These are phyloP conservation scores for Hypomontagnella submonticulosa DNA, from an alignment of 495 filamentous ascomycete species.

Conservation along the genomic window DNA sequence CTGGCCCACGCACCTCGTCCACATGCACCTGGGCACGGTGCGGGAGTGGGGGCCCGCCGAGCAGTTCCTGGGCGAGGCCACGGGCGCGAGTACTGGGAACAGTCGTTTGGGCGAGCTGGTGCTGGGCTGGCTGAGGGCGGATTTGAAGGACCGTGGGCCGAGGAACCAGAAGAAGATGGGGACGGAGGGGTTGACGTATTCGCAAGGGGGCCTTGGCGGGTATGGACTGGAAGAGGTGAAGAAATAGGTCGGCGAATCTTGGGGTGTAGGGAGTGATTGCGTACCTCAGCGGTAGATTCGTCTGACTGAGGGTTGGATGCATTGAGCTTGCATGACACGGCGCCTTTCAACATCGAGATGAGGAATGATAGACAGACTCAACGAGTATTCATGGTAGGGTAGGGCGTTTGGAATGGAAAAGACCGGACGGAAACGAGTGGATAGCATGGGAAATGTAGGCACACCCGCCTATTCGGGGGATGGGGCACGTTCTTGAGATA, in stretches of 20 bases:
- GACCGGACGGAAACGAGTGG: constrained; percentile 14
- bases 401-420: constrained; percentile 31
- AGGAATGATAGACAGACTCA: constrained; percentile 1
- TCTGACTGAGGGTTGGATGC: constrained; percentile 33
- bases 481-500: constrained; percentile 34
- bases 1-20: constrained; percentile 95
- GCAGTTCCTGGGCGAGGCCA: constrained; percentile 55
- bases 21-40: constrained; percentile 89
- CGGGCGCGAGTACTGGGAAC: constrained; percentile 68
- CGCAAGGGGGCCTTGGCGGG: constrained; percentile 76
- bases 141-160: constrained; percentile 83
- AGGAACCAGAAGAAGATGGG: constrained; percentile 66
- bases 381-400: constrained; percentile 7
- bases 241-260: constrained; percentile 17
- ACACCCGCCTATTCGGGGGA: neutral
- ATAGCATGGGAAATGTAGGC: constrained; percentile 9
- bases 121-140: constrained; percentile 84
- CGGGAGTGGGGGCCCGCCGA: constrained; percentile 83
- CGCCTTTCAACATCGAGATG: constrained; percentile 40
- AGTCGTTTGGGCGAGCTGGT: constrained; percentile 85
- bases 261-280: neutral
- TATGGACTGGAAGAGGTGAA: constrained; percentile 75
- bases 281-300: neutral
- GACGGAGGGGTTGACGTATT: constrained; percentile 77
- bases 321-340: constrained; percentile 49